Conservation (phyloP, 495 filamentous ascomycete genomes). For the Durotheca rogersii region DNA sequence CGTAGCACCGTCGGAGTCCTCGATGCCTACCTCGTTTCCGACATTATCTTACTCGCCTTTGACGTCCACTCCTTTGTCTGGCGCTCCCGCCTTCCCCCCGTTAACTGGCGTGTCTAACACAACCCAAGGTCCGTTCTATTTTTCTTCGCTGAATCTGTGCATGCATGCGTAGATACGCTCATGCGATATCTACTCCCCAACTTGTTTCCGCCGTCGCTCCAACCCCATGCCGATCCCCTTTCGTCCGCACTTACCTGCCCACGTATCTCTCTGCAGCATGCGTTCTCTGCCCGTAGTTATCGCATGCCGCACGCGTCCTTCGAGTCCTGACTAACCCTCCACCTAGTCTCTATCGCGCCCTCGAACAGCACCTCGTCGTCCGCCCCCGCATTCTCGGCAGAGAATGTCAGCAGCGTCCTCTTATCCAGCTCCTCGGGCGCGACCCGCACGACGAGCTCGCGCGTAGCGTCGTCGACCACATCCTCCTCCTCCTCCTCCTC, state of each 20-base stretch:
- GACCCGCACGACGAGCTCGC: slow-evolving; percentile 11
- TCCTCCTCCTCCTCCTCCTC: slow-evolving; percentile 4
- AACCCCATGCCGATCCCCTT: too few species aligned
- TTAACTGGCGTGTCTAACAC: slow-evolving; percentile 44
- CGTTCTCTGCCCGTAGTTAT: too few species aligned
- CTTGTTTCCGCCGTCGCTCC: too few species aligned
- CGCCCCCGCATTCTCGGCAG: slow-evolving; percentile 27
- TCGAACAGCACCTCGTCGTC: slow-evolving; percentile 40
- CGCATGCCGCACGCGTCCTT: too few species aligned
- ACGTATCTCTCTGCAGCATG: background rate
- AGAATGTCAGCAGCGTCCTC: slow-evolving; percentile 27
- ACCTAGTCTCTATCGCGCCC: slow-evolving; percentile 12
- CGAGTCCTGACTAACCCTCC: background rate
- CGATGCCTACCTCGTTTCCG: slow-evolving; percentile 39
- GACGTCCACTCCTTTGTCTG: slow-evolving; percentile 54
- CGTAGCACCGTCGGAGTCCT: slow-evolving; percentile 37
- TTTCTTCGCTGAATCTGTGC: background rate
- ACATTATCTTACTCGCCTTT: slow-evolving; percentile 38
- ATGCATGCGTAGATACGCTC: background rate
- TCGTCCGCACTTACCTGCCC: background rate
- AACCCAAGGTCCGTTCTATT: slow-evolving; percentile 39
- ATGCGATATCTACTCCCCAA: too few species aligned
- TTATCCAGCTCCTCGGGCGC: slow-evolving; percentile 11
- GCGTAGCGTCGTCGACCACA: slow-evolving; percentile 14
- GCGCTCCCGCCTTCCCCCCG: slow-evolving; percentile 45